These are phyloP conservation scores for Tuber brumale DNA, from an alignment of 495 filamentous ascomycete genomes.

Conservation along the genomic window DNA sequence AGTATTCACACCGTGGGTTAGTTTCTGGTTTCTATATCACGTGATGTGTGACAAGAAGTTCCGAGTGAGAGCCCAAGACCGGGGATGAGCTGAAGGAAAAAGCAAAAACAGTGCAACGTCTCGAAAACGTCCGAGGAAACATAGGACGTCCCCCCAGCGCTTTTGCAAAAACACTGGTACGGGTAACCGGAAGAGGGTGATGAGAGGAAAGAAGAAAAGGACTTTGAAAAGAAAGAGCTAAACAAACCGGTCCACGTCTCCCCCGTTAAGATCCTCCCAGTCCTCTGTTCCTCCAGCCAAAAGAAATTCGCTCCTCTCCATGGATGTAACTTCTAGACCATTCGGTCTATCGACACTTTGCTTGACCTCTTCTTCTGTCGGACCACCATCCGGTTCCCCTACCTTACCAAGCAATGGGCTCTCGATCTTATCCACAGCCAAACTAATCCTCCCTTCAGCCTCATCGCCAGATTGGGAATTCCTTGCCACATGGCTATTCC, in stretches of 20 bases:
- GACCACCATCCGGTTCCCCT: conserved; percentile 21
- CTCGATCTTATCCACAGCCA: conserved; percentile 7
- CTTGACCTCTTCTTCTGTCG: conserved; percentile 16
- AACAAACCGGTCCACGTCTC: conserved; percentile 65
- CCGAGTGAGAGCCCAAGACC: conserved; percentile 25
- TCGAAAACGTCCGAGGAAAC: background rate
- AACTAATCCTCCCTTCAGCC: conserved; percentile 17
- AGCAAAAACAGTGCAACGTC: background rate
- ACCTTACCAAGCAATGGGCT: conserved; percentile 8
- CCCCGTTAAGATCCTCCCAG: conserved; percentile 85
- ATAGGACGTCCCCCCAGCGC: background rate
- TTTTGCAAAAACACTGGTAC: background rate
- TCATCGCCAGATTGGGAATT: conserved; percentile 29
- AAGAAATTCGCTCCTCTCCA: conserved; percentile 22
- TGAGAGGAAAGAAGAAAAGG: background rate
- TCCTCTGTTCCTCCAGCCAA: conserved; percentile 85
- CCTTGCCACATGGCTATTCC: conserved; percentile 30
- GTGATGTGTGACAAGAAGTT: conserved; percentile 11
- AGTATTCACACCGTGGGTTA: conserved; percentile 6
- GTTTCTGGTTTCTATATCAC: conserved; percentile 18
- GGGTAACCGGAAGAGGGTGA: background rate
- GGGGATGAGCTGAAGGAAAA: background rate
- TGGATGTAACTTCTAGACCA: conserved; percentile 4
- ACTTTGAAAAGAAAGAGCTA: background rate
- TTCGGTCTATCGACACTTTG: conserved; percentile 7